phyloP scores from a whole-genome alignment of 805 yeast genomes.

The Cyberlindnera samutprakarnensis region DNA sequence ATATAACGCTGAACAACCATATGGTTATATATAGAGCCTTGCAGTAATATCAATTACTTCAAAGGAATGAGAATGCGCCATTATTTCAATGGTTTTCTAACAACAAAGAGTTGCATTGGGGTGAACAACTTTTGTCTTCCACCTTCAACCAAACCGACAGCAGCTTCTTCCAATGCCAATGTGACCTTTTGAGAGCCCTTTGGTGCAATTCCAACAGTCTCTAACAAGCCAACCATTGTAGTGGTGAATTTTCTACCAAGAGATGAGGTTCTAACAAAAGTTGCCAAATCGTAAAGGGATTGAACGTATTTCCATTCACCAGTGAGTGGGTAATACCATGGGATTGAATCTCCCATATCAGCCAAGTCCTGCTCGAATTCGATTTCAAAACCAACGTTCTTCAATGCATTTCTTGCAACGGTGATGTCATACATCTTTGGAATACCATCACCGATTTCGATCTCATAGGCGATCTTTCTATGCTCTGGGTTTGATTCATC shows the following conservation, averaged over 20 bases:
- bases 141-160: slow-evolving; percentile 89
- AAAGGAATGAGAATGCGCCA: too few species aligned
- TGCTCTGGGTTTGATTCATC: slow-evolving; percentile 85
- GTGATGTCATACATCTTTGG: slow-evolving; percentile 88
- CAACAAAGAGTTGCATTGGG: slow-evolving; percentile 94
- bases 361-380: slow-evolving; percentile 77
- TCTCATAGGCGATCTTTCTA: slow-evolving; percentile 92
- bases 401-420: slow-evolving; percentile 84
- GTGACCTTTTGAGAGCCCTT: slow-evolving; percentile 89
- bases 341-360: slow-evolving; percentile 70
- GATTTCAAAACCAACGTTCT: slow-evolving; percentile 81
- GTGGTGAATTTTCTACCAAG: slow-evolving; percentile 86
- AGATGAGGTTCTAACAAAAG: slow-evolving; percentile 81
- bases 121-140: slow-evolving; percentile 87
- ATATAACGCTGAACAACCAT: too few species aligned
- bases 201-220: slow-evolving; percentile 83
- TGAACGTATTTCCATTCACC: slow-evolving; percentile 92
- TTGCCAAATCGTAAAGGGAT: slow-evolving; percentile 65
- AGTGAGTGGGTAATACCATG: slow-evolving; percentile 96
- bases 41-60: slow-evolving; percentile 1
- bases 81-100: slow-evolving; percentile 71
- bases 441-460: slow-evolving; percentile 97
- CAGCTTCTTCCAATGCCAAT: slow-evolving; percentile 92
- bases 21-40: neutral
- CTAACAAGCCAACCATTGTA: slow-evolving; percentile 71